Base-by-base conservation (phyloP, 225 moss, liverwort and hornwort species). In the Ulota crispa region DNA sequence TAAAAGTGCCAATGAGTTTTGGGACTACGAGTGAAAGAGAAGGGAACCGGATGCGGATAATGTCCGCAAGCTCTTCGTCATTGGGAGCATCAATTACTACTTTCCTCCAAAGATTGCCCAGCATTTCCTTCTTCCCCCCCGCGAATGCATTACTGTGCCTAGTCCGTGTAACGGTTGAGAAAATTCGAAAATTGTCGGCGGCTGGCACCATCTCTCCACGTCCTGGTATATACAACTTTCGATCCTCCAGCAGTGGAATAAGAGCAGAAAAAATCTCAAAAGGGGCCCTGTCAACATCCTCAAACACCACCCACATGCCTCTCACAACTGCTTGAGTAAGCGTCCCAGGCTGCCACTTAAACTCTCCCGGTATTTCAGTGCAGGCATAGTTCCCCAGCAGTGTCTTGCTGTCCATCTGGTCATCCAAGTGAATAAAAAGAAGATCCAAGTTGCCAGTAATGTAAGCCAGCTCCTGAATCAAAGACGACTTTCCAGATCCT, bases 401-500 rank as follows among this genome's bases (percentile, higher is more conserved):
- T 27, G 94, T 96, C 81, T 99, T 99, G 89, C 98, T 99, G 79
- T 99, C 98, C 94, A 99, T 99, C 83, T 99, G 95, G 69, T 99
- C 98, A 85, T 99, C 98, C 83, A 99, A 81, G 70, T 94, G 96
- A 85, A 96, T 91, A 60, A 96, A 94, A 39, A 96, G 85, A 23
- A 99, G 80, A 89, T 95, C 98, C 91, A 89, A 71, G 82, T 99
- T 99, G 54, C 96, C 94, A 10, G 95, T 99, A 37, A 85, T 67
- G 77, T 80, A 57, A 16, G 98, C 98, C 69, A 99, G 85, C 78
- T 99, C 96, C 81, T 94, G 94, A 79, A 99, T 91, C 65, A 99
- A 86, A 81, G 92, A 87, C 24, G 98, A 93, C 71, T 99, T 99
- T 27, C 98, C 98, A 60, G 94, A 90, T 74, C 98, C 98, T 72